Evolutionary conservation across 495 filamentous ascomycete genomes (phyloP).

Genomic region (Trichoderma gamsii): DNA sequence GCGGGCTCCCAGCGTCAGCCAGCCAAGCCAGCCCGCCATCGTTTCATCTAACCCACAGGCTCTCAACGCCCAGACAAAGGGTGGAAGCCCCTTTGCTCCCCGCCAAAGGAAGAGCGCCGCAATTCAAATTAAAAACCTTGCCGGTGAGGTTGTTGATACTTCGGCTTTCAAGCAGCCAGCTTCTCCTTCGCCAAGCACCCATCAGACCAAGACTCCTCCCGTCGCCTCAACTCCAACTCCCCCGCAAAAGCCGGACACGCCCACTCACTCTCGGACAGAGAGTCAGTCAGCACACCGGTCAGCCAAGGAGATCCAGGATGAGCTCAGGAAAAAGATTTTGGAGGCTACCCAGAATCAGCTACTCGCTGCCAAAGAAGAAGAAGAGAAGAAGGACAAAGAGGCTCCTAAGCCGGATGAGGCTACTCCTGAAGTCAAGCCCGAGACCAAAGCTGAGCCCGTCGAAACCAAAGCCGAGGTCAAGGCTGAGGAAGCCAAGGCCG

Average conservation of each 20-base stretch:
- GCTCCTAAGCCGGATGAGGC: constrained; percentile 37
- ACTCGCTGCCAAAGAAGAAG: constrained; percentile 30
- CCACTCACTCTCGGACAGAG: constrained; percentile 43
- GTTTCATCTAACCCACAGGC: constrained; percentile 45
- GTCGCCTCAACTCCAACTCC: constrained; percentile 49
- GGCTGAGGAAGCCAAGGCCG: constrained; percentile 35
- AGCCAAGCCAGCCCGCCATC: constrained; percentile 44
- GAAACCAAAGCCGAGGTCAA: constrained; percentile 39
- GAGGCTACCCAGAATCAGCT: constrained; percentile 37
- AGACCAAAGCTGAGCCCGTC: constrained; percentile 32
- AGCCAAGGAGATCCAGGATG: constrained; percentile 43
- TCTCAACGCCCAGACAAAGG: constrained; percentile 52
- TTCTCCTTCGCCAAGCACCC: constrained; percentile 42
- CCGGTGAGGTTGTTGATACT: constrained; percentile 54
- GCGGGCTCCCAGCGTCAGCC: constrained; percentile 75
- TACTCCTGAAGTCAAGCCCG: constrained; percentile 39
- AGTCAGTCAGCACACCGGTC: constrained; percentile 40
- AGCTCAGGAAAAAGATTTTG: constrained; percentile 51
- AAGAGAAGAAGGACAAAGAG: constrained; percentile 32
- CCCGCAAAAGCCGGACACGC: constrained; percentile 34
- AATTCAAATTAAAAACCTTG: constrained; percentile 72
- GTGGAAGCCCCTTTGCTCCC: constrained; percentile 52
- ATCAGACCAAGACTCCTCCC: constrained; percentile 48
- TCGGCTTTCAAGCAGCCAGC: constrained; percentile 32
- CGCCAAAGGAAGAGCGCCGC: constrained; percentile 53